Evolutionary conservation across 2,329 filamentous ascomycete genomes (phyloP).

Genomic region (Penicillium expansum): DNA sequence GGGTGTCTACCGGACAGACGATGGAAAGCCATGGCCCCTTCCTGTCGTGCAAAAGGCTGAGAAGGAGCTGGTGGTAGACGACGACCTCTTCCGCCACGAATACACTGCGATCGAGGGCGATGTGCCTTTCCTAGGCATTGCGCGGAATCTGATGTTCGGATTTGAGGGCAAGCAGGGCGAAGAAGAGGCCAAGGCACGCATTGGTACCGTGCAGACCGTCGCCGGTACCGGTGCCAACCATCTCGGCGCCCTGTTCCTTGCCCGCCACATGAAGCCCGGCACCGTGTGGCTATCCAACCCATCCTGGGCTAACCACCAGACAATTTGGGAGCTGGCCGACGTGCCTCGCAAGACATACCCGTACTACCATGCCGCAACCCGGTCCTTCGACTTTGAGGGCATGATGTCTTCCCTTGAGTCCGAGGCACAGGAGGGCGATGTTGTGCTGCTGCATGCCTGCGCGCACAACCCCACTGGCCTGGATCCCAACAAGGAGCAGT

Average conservation of each 20-base stretch:
- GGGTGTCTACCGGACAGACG: slow-evolving; percentile 86
- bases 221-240: slow-evolving; percentile 95
- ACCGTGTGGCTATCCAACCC: slow-evolving; percentile 88
- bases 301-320: slow-evolving; percentile 96
- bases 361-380: slow-evolving; percentile 72
- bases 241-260: slow-evolving; percentile 84
- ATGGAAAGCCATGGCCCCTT: slow-evolving; percentile 93
- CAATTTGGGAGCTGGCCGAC: slow-evolving; percentile 77
- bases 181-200: slow-evolving; percentile 40
- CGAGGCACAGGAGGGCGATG: slow-evolving; percentile 73
- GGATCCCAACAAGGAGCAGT: slow-evolving; percentile 87
- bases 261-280: slow-evolving; percentile 73
- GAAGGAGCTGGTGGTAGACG: slow-evolving; percentile 69
- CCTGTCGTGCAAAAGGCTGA: slow-evolving; percentile 86
- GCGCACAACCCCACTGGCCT: slow-evolving; percentile 98
- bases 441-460: slow-evolving; percentile 89
- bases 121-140: slow-evolving; percentile 75
- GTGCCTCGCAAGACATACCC: slow-evolving; percentile 80
- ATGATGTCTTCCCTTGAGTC: slow-evolving; percentile 84
- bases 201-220: slow-evolving; percentile 83
- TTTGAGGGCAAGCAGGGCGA: slow-evolving; percentile 54
- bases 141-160: slow-evolving; percentile 77
- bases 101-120: slow-evolving; percentile 94
- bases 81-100: slow-evolving; percentile 91
- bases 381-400: slow-evolving; percentile 46